Conservation (phyloP, 2,329 filamentous ascomycete genomes). For the Sarocladium brachiariae region DNA sequence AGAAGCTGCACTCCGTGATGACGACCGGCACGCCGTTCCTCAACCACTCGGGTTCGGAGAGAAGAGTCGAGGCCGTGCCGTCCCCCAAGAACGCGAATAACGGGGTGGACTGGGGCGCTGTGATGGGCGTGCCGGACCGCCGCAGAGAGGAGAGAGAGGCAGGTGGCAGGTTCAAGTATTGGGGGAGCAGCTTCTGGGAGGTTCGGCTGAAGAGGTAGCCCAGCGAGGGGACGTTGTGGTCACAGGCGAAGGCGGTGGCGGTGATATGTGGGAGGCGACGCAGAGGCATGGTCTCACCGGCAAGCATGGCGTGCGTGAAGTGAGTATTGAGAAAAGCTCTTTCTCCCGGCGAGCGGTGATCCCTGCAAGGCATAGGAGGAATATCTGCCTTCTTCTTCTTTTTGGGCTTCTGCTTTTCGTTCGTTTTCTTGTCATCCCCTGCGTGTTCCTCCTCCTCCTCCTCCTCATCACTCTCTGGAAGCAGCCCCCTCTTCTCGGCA, state of each 20-base stretch:
- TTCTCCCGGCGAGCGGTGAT: conserved; percentile 12
- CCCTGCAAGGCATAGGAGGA: conserved; percentile 1
- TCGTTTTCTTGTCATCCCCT: conserved; percentile 15
- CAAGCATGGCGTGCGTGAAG: conserved; percentile 28
- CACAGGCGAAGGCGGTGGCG: conserved; percentile 36
- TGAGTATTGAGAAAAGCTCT: conserved; percentile 30
- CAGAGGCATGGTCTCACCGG: conserved; percentile 30
- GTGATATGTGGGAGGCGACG: conserved; percentile 28
- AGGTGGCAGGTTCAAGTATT: conserved; percentile 29
- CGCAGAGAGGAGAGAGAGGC: conserved; percentile 31
- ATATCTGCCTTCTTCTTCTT: not conserved
- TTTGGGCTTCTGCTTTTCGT: conserved; percentile 7
- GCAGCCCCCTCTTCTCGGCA: conserved; percentile 11
- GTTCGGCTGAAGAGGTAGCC: conserved; percentile 38
- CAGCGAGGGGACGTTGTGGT: conserved; percentile 40
- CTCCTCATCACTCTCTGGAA: conserved; percentile 10
- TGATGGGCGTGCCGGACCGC: conserved; percentile 30
- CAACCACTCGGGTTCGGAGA: conserved; percentile 33
- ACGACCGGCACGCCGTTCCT: conserved; percentile 34
- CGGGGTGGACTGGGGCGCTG: conserved; percentile 29
- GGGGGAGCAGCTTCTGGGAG: conserved; percentile 30
- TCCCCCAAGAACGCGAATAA: conserved; percentile 44
- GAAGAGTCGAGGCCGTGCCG: conserved; percentile 34
- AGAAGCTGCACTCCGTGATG: conserved; percentile 43
- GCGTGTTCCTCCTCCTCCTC: conserved; percentile 13